Evolutionary conservation across 805 yeast genomes (phyloP).

Genomic region (Citeromyces nyonsensis): DNA sequence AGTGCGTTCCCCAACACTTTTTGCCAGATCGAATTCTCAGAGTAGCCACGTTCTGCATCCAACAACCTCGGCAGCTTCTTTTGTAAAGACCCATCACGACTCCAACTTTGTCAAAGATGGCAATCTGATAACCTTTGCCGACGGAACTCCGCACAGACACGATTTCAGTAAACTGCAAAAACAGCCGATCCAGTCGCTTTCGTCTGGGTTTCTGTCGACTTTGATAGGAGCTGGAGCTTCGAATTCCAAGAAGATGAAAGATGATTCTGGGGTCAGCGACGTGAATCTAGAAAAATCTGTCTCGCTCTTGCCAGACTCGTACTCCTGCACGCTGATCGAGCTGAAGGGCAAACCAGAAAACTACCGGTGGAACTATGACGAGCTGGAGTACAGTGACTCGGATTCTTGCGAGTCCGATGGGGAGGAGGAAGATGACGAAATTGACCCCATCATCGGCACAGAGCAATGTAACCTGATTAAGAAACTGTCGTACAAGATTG

Average conservation of each 20-base stretch:
- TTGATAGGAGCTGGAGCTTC: constrained; percentile 4
- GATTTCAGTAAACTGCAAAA: constrained; percentile 17
- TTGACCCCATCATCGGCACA: constrained; percentile 33
- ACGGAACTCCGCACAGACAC: constrained; percentile 16
- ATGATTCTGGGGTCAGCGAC: constrained; percentile 11
- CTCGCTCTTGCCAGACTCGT: constrained; percentile 19
- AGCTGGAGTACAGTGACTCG: constrained; percentile 12
- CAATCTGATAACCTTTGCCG: constrained; percentile 12
- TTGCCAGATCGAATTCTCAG: no score
- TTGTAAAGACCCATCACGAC: no score
- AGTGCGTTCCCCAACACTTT: no score
- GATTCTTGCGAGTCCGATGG: constrained; percentile 6
- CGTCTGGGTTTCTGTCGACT: constrained; percentile 9
- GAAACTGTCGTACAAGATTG: constrained; percentile 28
- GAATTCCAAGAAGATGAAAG: constrained; percentile 16
- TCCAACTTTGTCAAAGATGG: constrained; percentile 7
- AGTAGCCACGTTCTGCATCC: no score
- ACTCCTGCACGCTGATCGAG: constrained; percentile 15
- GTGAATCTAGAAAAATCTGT: constrained; percentile 14
- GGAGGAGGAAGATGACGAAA: constrained; percentile 14
- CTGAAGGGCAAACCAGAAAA: constrained; percentile 19
- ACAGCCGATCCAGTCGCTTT: constrained; percentile 11
- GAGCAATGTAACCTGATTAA: constrained; percentile 31
- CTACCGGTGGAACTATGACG: constrained; percentile 21
- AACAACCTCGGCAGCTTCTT: no score